Evolutionary conservation across 2,329 filamentous ascomycete genomes (phyloP).

Genomic region (Teratosphaeria nubilosa): DNA sequence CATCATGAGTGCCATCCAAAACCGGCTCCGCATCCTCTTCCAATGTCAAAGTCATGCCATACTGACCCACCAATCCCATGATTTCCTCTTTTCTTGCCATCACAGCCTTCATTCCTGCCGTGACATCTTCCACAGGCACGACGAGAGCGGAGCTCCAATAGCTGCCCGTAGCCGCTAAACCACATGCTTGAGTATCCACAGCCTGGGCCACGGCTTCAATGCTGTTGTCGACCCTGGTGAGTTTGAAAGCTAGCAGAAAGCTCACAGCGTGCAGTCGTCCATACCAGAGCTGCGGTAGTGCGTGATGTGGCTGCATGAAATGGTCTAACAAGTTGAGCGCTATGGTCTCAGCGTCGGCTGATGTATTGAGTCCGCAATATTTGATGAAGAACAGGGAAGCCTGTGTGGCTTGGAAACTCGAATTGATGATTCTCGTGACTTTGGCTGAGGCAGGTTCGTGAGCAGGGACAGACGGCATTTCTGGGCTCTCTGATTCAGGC

Average conservation of each 20-base stretch:
- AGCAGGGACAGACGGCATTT: background rate
- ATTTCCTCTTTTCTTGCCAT: background rate
- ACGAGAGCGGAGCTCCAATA: background rate
- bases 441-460: background rate
- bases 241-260: conserved; percentile 4
- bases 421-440: background rate
- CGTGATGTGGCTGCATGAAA: conserved; percentile 2
- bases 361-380: background rate
- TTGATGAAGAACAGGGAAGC: conserved; percentile 2
- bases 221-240: conserved; percentile 6
- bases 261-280: conserved; percentile 3
- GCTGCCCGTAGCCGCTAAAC: background rate
- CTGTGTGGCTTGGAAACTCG: background rate
- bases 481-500: background rate
- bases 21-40: background rate
- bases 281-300: background rate
- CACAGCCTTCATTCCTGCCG: background rate
- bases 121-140: background rate
- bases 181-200: background rate
- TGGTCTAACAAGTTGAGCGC: conserved; percentile 6
- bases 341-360: conserved; percentile 5
- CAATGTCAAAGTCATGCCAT: background rate
- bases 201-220: conserved; percentile 2
- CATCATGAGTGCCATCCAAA: background rate
- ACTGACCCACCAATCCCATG: background rate